Evolutionary conservation across 2,329 filamentous ascomycete species (phyloP).

Genomic region (Cladosporium austrohemisphaericum): DNA sequence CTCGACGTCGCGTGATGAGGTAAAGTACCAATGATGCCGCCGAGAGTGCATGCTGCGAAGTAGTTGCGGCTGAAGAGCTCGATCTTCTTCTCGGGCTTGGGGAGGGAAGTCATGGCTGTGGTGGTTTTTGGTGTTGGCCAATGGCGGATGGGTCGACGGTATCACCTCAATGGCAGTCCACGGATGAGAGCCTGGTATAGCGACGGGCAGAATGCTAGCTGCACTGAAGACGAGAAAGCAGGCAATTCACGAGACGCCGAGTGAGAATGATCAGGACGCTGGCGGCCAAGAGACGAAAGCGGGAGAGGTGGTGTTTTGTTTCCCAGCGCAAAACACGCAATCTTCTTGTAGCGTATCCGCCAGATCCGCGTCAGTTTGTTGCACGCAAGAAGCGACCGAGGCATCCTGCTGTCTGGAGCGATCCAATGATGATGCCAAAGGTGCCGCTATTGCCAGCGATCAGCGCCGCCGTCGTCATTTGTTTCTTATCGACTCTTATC

Average conservation of each 20-base stretch:
- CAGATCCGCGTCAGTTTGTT: slow-evolving; percentile 4
- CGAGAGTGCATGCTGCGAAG: slow-evolving; percentile 80
- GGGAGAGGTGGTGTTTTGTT: not conserved
- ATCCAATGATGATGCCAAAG: not conserved
- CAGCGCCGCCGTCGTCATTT: slow-evolving; percentile 7
- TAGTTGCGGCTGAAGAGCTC: slow-evolving; percentile 76
- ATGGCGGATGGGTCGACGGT: not conserved
- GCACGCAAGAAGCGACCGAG: slow-evolving; percentile 3
- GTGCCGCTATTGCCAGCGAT: not conserved
- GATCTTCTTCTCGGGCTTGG: slow-evolving; percentile 69
- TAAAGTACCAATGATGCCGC: slow-evolving; percentile 67
- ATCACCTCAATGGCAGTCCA: too few species aligned
- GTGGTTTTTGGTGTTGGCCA: not conserved
- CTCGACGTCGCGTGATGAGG: not conserved
- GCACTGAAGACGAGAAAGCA: too few species aligned
- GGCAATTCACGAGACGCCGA: not conserved
- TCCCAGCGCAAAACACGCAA: too few species aligned
- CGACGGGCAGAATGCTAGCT: too few species aligned
- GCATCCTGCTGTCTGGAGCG: slow-evolving; percentile 7
- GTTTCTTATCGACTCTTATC: slow-evolving; percentile 11
- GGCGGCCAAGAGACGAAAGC: too few species aligned
- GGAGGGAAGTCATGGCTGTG: slow-evolving; percentile 8
- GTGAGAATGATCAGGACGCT: too few species aligned
- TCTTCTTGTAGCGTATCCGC: not conserved
- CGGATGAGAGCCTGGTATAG: too few species aligned